Conservation (phyloP, 164 flowering plant species). For the Hamamelis virginiana region DNA sequence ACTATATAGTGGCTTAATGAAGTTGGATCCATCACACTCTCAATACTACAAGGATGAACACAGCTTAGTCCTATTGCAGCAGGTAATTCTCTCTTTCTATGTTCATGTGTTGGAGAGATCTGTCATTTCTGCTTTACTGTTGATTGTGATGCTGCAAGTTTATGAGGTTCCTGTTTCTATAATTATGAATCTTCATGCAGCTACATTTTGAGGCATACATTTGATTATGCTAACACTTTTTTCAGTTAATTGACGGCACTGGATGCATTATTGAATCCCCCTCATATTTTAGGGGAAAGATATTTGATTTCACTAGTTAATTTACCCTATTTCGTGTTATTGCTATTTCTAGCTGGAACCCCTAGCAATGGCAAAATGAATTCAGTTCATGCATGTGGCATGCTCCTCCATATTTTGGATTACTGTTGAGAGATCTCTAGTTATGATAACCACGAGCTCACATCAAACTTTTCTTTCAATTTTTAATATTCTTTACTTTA, state of each 20-base stretch:
- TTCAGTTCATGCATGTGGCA: background rate
- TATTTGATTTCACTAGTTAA: background rate
- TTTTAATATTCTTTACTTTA: background rate
- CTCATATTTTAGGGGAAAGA: background rate
- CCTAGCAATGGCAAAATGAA: too few relatives aligned
- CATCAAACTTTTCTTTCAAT: background rate
- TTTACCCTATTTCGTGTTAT: too few relatives aligned
- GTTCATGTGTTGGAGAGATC: background rate
- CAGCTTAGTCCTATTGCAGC: conserved; percentile 57
- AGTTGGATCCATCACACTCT: conserved; percentile 66
- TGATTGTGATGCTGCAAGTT: background rate
- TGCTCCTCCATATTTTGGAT: background rate
- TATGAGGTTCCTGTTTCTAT: background rate
- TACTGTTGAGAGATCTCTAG: background rate
- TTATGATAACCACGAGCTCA: background rate
- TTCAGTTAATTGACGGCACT: too few relatives aligned
- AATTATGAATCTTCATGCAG: background rate
- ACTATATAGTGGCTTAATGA: conserved; percentile 59
- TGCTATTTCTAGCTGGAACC: background rate
- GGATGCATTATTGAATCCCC: too few relatives aligned
- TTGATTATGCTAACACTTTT: too few relatives aligned
- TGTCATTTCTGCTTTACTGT: background rate
- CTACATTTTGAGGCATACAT: too few relatives aligned
- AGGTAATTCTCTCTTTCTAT: conserved; percentile 40
- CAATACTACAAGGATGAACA: conserved; percentile 69